Evolutionary conservation across 805 yeast genomes (phyloP).

Genomic region (Isabelozyma heimii): DNA sequence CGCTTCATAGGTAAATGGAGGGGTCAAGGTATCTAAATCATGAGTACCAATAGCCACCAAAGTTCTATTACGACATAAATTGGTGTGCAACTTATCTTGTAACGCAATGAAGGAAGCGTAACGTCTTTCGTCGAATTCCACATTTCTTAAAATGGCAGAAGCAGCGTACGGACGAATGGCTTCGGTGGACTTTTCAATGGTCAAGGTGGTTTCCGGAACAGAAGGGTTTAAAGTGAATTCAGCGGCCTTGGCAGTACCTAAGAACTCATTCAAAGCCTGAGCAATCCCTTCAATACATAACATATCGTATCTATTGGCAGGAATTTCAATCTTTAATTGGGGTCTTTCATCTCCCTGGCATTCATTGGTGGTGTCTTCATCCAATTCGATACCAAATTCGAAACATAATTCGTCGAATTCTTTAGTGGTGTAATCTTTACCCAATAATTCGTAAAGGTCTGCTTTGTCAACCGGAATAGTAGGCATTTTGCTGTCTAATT

Average conservation of each 20-base stretch:
- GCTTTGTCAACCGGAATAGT: constrained; percentile 93
- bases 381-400: constrained; percentile 95
- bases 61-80: constrained; percentile 95
- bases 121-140: constrained; percentile 76
- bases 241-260: constrained; percentile 70
- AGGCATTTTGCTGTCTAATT: constrained; percentile 62
- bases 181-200: constrained; percentile 72
- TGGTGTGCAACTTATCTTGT: constrained; percentile 94
- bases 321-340: constrained; percentile 94
- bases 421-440: constrained; percentile 58
- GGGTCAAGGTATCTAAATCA: constrained; percentile 75
- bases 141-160: constrained; percentile 86
- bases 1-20: constrained; percentile 88
- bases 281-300: constrained; percentile 98
- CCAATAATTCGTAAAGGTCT: constrained; percentile 83
- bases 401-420: constrained; percentile 97
- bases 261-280: constrained; percentile 86
- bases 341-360: constrained; percentile 82
- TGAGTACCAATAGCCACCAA: constrained; percentile 99
- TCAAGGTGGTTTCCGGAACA: constrained; percentile 59
- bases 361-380: constrained; percentile 90
- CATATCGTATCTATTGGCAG: constrained; percentile 98
- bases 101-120: constrained; percentile 93
- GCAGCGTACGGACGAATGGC: constrained; percentile 89
- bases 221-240: constrained; percentile 60